Evolutionary conservation across 768 basidiomycete species (phyloP).

Genomic region (Atractiella rhizophila): DNA sequence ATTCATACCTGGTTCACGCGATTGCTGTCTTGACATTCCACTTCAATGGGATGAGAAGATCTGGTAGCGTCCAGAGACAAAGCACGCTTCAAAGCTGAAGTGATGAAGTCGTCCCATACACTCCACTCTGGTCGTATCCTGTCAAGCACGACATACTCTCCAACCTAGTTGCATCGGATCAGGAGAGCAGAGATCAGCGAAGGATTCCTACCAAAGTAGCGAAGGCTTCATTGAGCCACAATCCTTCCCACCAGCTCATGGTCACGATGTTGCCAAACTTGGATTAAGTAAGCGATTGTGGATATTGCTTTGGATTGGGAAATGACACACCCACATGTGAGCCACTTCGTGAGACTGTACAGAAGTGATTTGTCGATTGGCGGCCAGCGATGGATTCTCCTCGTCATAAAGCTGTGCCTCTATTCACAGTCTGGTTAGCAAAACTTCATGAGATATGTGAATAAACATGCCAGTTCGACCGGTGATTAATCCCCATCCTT

Average conservation of each 20-base stretch:
- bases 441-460: too few relatives aligned
- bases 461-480: neutral
- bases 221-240: slow-evolving; percentile 20
- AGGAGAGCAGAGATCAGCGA: too few relatives aligned
- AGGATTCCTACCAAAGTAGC: slow-evolving; percentile 25
- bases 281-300: slow-evolving; percentile 27
- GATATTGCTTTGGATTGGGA: slow-evolving; percentile 27
- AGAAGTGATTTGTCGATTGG: slow-evolving; percentile 51
- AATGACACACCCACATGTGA: slow-evolving; percentile 1
- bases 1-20: slow-evolving; percentile 2
- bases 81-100: slow-evolving; percentile 47
- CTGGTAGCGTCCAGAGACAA: slow-evolving; percentile 56
- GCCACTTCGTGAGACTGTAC: slow-evolving; percentile 43
- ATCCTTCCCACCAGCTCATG: slow-evolving; percentile 59
- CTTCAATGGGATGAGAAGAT: slow-evolving; percentile 80
- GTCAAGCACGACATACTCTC: slow-evolving; percentile 16
- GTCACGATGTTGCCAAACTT: slow-evolving; percentile 85
- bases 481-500: slow-evolving; percentile 17
- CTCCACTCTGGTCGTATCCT: slow-evolving; percentile 57
- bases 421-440: too few relatives aligned
- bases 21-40: slow-evolving; percentile 62
- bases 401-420: slow-evolving; percentile 58
- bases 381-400: slow-evolving; percentile 41
- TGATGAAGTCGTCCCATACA: slow-evolving; percentile 42
- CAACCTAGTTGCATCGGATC: too few relatives aligned